These are phyloP conservation scores for Russula emetica DNA, from an alignment of 768 basidiomycete genomes.

Conservation along the genomic window DNA sequence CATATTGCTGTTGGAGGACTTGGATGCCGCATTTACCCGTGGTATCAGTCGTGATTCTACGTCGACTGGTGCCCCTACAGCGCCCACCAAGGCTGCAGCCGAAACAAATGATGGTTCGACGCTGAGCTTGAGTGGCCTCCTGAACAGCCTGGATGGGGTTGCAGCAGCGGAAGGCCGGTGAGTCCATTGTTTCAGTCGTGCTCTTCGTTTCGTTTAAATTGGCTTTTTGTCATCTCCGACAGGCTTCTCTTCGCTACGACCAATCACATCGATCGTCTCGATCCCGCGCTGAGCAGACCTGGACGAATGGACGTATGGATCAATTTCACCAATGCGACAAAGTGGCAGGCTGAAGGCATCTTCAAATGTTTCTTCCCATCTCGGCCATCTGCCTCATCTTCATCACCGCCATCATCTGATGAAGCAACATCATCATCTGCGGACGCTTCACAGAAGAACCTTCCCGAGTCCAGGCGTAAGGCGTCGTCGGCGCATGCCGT, in stretches of 20 bases:
- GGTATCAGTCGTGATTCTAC: constrained; percentile 76
- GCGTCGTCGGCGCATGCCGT: constrained; percentile 45
- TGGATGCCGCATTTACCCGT: constrained; percentile 88
- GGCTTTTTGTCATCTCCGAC: constrained; percentile 24
- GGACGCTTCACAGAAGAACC: constrained; percentile 60
- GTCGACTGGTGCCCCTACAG: constrained; percentile 70
- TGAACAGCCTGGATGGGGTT: constrained; percentile 84
- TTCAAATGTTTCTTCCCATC: constrained; percentile 93
- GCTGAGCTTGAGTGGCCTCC: constrained; percentile 75
- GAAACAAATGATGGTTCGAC: constrained; percentile 73
- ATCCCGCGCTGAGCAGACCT: constrained; percentile 82
- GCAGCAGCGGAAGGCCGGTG: constrained; percentile 84
- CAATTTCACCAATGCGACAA: constrained; percentile 85
- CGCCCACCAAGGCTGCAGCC: constrained; percentile 32
- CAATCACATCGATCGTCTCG: constrained; percentile 90
- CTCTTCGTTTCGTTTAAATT: constrained; percentile 10
- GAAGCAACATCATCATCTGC: constrained; percentile 18
- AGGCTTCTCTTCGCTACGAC: constrained; percentile 88
- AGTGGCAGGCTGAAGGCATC: constrained; percentile 90
- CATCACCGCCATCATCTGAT: background rate
- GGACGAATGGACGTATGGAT: constrained; percentile 93
- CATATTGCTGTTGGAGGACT: constrained; percentile 89
- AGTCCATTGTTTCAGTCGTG: constrained; percentile 33
- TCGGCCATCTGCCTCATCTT: constrained; percentile 36
- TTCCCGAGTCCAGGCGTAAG: constrained; percentile 71